These are phyloP conservation scores for Phytophthora ohioensis DNA, from an alignment of 352 stramenopile genomes.

Conservation along the genomic window DNA sequence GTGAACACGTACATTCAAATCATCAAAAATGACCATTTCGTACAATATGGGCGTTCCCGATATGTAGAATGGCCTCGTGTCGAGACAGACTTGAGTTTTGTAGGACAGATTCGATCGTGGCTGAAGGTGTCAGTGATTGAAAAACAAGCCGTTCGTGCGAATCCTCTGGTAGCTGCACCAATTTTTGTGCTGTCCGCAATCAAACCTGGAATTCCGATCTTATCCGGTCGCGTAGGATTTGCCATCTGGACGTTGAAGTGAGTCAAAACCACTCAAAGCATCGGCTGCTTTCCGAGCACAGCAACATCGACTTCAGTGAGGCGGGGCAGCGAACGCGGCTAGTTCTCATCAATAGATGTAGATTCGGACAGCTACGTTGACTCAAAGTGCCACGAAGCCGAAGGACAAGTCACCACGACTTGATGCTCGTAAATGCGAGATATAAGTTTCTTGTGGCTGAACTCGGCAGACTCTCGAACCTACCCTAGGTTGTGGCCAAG, in stretches of 20 bases:
- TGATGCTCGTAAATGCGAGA: slow-evolving; percentile 15
- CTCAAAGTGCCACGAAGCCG: slow-evolving; percentile 2
- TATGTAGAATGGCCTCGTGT: background rate
- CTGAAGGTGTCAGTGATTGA: background rate
- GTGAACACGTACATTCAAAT: too few species aligned
- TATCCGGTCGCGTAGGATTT: background rate
- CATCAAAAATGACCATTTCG: background rate
- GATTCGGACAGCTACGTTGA: background rate
- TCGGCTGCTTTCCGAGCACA: slow-evolving; percentile 17
- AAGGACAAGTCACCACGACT: background rate
- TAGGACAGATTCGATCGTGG: background rate
- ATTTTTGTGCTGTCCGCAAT: slow-evolving; percentile 5
- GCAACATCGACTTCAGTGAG: background rate
- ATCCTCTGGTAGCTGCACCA: background rate
- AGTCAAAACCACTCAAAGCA: background rate
- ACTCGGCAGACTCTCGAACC: background rate
- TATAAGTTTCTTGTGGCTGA: background rate
- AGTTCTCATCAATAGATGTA: background rate
- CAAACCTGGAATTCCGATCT: background rate
- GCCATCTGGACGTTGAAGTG: slow-evolving; percentile 19
- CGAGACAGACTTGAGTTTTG: background rate
- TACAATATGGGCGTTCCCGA: background rate
- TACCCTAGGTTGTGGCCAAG: too few species aligned
- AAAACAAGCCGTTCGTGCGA: background rate
- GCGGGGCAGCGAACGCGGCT: background rate